Base-by-base conservation (phyloP, 768 basidiomycete species). In the Suillus bovinus region DNA sequence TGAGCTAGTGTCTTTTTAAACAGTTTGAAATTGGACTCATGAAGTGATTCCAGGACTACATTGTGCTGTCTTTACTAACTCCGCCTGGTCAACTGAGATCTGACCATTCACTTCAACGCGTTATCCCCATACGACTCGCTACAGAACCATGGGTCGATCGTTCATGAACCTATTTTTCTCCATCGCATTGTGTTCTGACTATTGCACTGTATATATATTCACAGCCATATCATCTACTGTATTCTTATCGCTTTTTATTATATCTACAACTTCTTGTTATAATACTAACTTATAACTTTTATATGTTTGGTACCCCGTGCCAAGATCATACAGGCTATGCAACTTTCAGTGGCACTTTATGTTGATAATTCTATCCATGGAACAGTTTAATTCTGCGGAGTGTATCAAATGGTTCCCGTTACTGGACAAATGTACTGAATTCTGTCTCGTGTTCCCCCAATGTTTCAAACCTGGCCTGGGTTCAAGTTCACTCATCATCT, bases 81-180 rank as follows among this genome's bases (percentile, higher is more conserved):
- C 70, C 77, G 39, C 73, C 69, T 69, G 72, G 76, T 9, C 72
- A 65, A 72, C 74, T 60, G 38, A 66, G 68, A 61, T 69, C 78
- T 59, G 69, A 81, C 59, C 60, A 77, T 49, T 64, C 74, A 14
- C 64, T 75, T 63, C 81, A 82, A 67, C 72, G 84, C 42, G 75
- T 80, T 9, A 79, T 88, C 62, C 82, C 88, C 4, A 84, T 90
- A 36, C 80, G 82, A 58, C 69, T 90, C 42, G 87, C 88, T 42
- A 87, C 87, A 3, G 86, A 90, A 59, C 75, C 86, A 2, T 87
- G 79, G 76, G 38, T 74, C 14, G 72, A 74, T 60, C 64, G 65
- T 50, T 64, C 67, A 34, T 76, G 56, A 76, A 42, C 8, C 17
- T 38, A 22, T 47, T 33, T 8, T 33, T 17, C 22, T 2, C 9